Conservation (phyloP, 2,329 filamentous ascomycete species). For the Claviceps humidiphila region DNA sequence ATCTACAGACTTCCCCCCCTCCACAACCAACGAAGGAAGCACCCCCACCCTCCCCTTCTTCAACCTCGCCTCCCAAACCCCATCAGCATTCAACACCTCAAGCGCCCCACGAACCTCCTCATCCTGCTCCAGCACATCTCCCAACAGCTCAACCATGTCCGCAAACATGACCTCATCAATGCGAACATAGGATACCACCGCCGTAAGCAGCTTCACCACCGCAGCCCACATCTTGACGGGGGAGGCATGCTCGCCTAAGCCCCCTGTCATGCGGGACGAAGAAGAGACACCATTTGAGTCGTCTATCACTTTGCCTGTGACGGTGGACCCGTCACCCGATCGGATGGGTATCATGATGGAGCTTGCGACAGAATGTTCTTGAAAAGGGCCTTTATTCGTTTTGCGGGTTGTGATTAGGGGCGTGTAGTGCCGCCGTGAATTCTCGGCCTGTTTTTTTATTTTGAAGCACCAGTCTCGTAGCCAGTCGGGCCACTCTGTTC, state of each 20-base stretch:
- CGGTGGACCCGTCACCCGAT: constrained; percentile 11
- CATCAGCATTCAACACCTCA: constrained; percentile 55
- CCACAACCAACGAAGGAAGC: constrained; percentile 26
- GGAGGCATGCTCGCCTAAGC: constrained; percentile 47
- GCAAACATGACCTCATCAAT: constrained; percentile 61
- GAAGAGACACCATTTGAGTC: not conserved
- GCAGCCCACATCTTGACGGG: constrained; percentile 52
- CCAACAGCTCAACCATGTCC: constrained; percentile 52
- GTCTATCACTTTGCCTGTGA: constrained; percentile 6
- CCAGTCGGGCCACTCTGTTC: constrained; percentile 54
- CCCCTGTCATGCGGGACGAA: constrained; percentile 13
- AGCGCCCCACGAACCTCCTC: constrained; percentile 41
- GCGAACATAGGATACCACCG: constrained; percentile 47
- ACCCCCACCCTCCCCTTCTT: constrained; percentile 28
- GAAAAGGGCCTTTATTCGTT: not conserved
- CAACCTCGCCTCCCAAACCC: constrained; percentile 57
- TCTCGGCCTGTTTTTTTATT: constrained; percentile 26
- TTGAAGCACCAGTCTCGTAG: constrained; percentile 36
- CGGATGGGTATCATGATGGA: constrained; percentile 21
- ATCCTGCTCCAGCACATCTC: constrained; percentile 31
- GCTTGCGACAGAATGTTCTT: not conserved
- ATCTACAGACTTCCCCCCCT: constrained; percentile 27
- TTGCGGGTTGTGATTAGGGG: not conserved
- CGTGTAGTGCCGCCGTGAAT: constrained; percentile 6
- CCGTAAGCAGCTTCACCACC: constrained; percentile 42